Evolutionary conservation across 108 stramenopile species (phyloP).

Genomic region (Skeletonema marinoi): DNA sequence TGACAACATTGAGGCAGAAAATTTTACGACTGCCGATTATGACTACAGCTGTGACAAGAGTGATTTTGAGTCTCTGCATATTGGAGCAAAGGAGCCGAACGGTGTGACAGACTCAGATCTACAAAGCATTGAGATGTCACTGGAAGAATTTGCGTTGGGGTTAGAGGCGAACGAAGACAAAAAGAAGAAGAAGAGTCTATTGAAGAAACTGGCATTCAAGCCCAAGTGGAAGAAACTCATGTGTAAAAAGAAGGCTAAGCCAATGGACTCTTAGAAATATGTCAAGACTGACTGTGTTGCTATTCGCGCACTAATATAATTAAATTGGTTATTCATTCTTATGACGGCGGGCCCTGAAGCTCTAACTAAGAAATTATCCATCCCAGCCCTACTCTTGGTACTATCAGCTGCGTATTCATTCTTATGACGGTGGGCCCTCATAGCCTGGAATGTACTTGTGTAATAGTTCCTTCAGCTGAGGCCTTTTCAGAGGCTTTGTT

Average conservation of each 20-base stretch:
- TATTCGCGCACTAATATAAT: neutral
- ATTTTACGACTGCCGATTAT: neutral
- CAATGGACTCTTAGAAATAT: neutral
- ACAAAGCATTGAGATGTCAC: constrained; percentile 14
- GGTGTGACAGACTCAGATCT: constrained; percentile 3
- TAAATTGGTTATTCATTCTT: neutral
- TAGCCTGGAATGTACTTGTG: constrained; percentile 30
- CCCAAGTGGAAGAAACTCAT: neutral
- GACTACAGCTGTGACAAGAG: neutral
- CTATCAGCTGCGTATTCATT: too few species aligned
- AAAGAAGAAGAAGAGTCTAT: neutral
- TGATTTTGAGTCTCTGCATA: neutral
- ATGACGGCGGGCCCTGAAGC: neutral
- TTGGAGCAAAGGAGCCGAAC: constrained; percentile 3
- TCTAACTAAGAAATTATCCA: too few species aligned
- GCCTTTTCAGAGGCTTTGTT: constrained; percentile 45
- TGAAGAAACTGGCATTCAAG: constrained; percentile 1
- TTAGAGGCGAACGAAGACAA: neutral
- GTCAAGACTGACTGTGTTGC: neutral
- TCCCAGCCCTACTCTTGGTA: too few species aligned
- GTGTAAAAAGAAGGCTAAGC: neutral
- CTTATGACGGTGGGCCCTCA: neutral
- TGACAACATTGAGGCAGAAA: neutral
- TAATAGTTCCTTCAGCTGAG: constrained; percentile 32
- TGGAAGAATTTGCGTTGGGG: neutral